These are phyloP conservation scores for Aspergillus ochraceus DNA, from an alignment of 2,329 filamentous ascomycete genomes.

Conservation along the genomic window DNA sequence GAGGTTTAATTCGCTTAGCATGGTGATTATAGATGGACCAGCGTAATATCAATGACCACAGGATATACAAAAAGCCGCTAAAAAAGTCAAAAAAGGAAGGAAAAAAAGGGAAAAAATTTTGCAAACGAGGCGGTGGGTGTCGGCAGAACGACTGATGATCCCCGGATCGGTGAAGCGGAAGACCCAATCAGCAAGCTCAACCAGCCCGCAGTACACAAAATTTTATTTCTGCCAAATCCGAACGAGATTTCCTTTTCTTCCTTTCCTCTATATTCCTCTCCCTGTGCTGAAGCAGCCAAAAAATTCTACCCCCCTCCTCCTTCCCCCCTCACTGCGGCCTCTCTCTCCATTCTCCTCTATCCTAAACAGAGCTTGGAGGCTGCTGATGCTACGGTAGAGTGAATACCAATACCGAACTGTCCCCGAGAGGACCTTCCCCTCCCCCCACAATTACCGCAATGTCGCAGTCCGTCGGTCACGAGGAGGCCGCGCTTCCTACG, in stretches of 20 bases:
- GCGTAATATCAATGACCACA: too few relatives aligned
- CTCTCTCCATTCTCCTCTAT: conserved; percentile 8
- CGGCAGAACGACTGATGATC: conserved; percentile 20
- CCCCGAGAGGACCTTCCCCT: conserved; percentile 40
- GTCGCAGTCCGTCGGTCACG: conserved; percentile 31
- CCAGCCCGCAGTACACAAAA: conserved; percentile 25
- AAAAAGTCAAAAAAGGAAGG: neutral
- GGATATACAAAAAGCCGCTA: neutral
- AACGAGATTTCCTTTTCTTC: conserved; percentile 19
- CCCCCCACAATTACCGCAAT: conserved; percentile 26
- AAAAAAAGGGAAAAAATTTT: conserved; percentile 13
- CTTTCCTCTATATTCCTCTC: conserved; percentile 22
- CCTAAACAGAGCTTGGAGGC: conserved; percentile 26
- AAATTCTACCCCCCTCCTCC: conserved; percentile 10
- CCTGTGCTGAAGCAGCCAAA: conserved; percentile 31
- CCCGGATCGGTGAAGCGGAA: conserved; percentile 20
- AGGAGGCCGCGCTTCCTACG: conserved; percentile 35
- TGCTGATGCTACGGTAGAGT: conserved; percentile 43
- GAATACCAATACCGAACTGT: conserved; percentile 31
- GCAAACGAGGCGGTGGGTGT: conserved; percentile 15
- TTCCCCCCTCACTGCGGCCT: conserved; percentile 7
- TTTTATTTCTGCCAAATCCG: conserved; percentile 23
- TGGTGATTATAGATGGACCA: too few relatives aligned
- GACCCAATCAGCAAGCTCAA: conserved; percentile 24
- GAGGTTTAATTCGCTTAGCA: too few relatives aligned